Conservation (phyloP, 2,329 filamentous ascomycete species). For the Aspergillus awamori region DNA sequence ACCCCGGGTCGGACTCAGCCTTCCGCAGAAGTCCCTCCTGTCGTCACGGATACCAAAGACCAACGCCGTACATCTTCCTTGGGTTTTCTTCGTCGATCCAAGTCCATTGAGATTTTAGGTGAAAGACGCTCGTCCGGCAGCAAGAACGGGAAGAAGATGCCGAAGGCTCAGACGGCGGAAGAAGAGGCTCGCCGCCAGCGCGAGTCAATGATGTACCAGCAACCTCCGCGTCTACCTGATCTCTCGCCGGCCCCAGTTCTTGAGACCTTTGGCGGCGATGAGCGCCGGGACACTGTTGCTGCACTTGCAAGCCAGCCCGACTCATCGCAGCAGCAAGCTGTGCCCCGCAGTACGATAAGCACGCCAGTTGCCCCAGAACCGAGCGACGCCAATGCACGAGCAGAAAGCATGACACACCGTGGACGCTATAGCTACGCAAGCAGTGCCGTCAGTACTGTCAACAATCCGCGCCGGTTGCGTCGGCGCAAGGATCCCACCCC, state of each 20-base stretch:
- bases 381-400: conserved; percentile 74
- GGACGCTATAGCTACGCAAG: conserved; percentile 96
- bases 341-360: conserved; percentile 28
- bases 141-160: conserved; percentile 40
- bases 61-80: conserved; percentile 53
- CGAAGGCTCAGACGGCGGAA: conserved; percentile 45
- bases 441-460: conserved; percentile 85
- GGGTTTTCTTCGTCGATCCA: conserved; percentile 67
- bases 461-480: conserved; percentile 87
- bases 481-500: conserved; percentile 96
- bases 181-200: conserved; percentile 60
- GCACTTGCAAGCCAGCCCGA: conserved; percentile 50
- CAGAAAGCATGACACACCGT: conserved; percentile 95
- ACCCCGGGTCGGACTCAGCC: conserved; percentile 38
- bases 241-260: conserved; percentile 52
- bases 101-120: conserved; percentile 65
- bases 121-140: conserved; percentile 51
- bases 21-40: conserved; percentile 38
- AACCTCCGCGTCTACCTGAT: conserved; percentile 59
- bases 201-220: conserved; percentile 61
- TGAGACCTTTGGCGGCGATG: conserved; percentile 65
- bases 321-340: conserved; percentile 29
- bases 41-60: conserved; percentile 38
- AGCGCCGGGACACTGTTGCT: conserved; percentile 63
- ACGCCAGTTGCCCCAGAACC: conserved; percentile 45